Percentiles rank a stretch among this genome's conserved stretches.
These are phyloP conservation scores for Lentinula lateritia DNA, from an alignment of 768 basidiomycete species.

Conservation along the genomic window DNA sequence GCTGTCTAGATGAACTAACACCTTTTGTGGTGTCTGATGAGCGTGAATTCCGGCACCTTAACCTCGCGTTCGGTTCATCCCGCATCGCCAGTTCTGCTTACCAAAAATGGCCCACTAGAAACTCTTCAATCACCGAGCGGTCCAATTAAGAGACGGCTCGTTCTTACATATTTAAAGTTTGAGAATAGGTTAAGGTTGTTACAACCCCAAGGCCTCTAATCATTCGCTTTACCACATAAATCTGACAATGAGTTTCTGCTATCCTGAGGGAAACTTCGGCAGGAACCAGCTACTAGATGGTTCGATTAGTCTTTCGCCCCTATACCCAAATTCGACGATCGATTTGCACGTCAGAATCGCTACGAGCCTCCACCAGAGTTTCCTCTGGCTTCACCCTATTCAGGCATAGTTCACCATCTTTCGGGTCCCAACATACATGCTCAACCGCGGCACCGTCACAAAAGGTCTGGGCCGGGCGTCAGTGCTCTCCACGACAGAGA, in stretches of 20 bases:
- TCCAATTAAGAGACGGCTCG: slow-evolving; percentile 78
- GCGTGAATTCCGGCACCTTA: slow-evolving; percentile 78
- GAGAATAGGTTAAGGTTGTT: slow-evolving; percentile 83
- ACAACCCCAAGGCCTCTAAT: slow-evolving; percentile 88
- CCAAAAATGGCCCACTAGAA: slow-evolving; percentile 79
- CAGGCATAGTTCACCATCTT: slow-evolving; percentile 85
- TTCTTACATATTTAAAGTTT: slow-evolving; percentile 85
- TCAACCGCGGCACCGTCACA: slow-evolving; percentile 74
- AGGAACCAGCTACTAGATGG: slow-evolving; percentile 92
- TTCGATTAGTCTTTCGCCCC: slow-evolving; percentile 96
- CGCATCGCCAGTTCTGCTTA: slow-evolving; percentile 66
- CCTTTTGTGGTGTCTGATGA: slow-evolving; percentile 84
- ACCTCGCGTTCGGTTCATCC: slow-evolving; percentile 67
- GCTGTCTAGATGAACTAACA: slow-evolving; percentile 87
- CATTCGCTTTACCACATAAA: slow-evolving; percentile 80
- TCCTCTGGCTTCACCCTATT: slow-evolving; percentile 91
- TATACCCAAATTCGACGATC: slow-evolving; percentile 94
- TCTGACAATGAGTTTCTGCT: slow-evolving; percentile 50
- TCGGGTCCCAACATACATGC: slow-evolving; percentile 84
- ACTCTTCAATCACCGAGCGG: slow-evolving; percentile 79
- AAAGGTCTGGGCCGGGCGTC: slow-evolving; percentile 71
- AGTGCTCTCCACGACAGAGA: slow-evolving; percentile 68
- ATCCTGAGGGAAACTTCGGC: slow-evolving; percentile 80
- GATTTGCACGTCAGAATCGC: slow-evolving; percentile 96
- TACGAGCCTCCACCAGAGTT: slow-evolving; percentile 95